Conservation (phyloP, 768 basidiomycete species). For the Boletus speciosus region DNA sequence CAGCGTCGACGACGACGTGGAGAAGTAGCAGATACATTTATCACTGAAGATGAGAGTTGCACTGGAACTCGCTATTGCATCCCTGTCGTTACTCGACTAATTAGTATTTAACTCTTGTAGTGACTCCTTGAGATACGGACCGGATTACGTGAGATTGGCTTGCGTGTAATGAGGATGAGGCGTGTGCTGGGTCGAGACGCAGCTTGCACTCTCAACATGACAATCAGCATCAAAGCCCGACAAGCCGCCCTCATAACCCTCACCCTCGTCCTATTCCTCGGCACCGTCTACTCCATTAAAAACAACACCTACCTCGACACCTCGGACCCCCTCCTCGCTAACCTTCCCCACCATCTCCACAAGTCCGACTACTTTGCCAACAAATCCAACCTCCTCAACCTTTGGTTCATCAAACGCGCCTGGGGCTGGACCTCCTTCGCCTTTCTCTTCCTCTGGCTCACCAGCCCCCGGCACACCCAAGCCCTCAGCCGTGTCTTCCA, state of each 20-base stretch:
- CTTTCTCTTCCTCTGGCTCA: constrained; percentile 57
- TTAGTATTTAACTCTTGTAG: no score
- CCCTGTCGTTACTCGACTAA: neutral
- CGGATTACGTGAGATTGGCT: neutral
- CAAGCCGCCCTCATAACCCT: constrained; percentile 40
- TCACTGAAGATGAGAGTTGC: neutral
- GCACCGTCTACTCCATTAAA: constrained; percentile 63
- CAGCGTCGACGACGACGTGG: constrained; percentile 45
- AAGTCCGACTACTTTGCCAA: constrained; percentile 69
- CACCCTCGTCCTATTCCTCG: constrained; percentile 48
- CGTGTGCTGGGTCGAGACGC: neutral
- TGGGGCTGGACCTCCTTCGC: constrained; percentile 87
- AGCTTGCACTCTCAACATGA: constrained; percentile 3
- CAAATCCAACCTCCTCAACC: constrained; percentile 80
- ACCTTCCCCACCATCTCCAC: constrained; percentile 66
- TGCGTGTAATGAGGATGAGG: neutral
- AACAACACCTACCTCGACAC: constrained; percentile 79
- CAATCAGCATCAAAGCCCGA: constrained; percentile 18
- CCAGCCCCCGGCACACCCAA: constrained; percentile 47
- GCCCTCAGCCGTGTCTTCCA: constrained; percentile 43
- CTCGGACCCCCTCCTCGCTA: constrained; percentile 67
- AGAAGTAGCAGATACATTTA: constrained; percentile 40
- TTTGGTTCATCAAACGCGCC: constrained; percentile 82
- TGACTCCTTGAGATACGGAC: neutral
- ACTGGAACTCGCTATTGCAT: neutral